phyloP scores from a whole-genome alignment of 495 filamentous ascomycete genomes.

The Daldinia caldariorum region DNA sequence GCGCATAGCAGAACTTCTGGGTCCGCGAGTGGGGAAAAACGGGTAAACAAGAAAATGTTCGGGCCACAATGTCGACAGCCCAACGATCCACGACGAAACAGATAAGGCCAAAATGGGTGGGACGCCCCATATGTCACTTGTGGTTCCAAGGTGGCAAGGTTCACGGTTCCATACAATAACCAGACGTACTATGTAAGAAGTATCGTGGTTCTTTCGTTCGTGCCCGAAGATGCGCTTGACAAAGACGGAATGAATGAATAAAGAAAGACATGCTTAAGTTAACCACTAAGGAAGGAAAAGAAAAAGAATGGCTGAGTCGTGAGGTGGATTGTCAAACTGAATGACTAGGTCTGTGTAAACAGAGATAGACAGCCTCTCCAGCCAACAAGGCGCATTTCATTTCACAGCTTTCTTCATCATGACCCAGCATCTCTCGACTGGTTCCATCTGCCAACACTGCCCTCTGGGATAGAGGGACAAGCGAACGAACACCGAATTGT shows the following conservation, averaged over 20 bases:
- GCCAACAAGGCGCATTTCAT: slow-evolving; percentile 34
- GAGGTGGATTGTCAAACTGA: slow-evolving; percentile 9
- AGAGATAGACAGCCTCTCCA: slow-evolving; percentile 11
- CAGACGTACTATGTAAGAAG: background rate
- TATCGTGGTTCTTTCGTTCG: background rate
- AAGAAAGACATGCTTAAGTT: slow-evolving; percentile 19
- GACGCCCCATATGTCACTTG: slow-evolving; percentile 33
- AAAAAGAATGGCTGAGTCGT: slow-evolving; percentile 1
- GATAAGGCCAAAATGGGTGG: slow-evolving; percentile 40
- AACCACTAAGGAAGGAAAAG: background rate
- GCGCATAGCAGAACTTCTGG: slow-evolving; percentile 21
- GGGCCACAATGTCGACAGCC: slow-evolving; percentile 45
- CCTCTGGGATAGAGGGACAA: slow-evolving; percentile 13
- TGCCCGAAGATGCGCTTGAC: background rate
- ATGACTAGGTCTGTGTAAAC: slow-evolving; percentile 9
- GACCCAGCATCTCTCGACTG: slow-evolving; percentile 17
- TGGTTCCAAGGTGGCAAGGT: slow-evolving; percentile 32
- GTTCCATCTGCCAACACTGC: slow-evolving; percentile 14
- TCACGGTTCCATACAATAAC: slow-evolving; percentile 22
- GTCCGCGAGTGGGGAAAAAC: slow-evolving; percentile 36
- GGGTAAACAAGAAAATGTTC: slow-evolving; percentile 44
- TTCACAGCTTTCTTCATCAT: slow-evolving; percentile 31
- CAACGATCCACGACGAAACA: slow-evolving; percentile 41
- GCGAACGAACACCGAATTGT: slow-evolving; percentile 20
- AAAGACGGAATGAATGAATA: slow-evolving; percentile 4